Percentiles rank a stretch among this genome's conserved stretches.
Evolutionary conservation across 495 filamentous ascomycete genomes (phyloP).

Genomic region (Penicillium verhagenii): DNA sequence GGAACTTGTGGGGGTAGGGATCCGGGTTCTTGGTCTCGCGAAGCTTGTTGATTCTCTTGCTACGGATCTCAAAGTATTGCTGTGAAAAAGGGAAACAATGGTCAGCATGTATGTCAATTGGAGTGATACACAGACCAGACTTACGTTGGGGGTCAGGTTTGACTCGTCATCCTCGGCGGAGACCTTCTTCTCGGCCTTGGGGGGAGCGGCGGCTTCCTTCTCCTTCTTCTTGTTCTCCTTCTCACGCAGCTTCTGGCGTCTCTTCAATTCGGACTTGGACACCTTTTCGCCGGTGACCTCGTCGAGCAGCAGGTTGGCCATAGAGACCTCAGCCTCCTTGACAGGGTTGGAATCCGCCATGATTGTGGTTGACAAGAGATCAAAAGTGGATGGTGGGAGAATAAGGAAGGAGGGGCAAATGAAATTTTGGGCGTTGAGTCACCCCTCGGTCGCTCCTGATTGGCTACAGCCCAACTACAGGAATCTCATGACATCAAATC

Average conservation of each 20-base stretch:
- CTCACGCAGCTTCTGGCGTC: constrained; percentile 87
- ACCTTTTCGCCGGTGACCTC: constrained; percentile 81
- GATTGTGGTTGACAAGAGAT: constrained; percentile 20
- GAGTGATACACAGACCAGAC: constrained; percentile 20
- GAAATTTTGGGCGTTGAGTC: constrained; percentile 44
- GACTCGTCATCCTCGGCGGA: constrained; percentile 68
- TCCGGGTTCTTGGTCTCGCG: constrained; percentile 76
- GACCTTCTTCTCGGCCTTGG: constrained; percentile 65
- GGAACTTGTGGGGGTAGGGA: constrained; percentile 97
- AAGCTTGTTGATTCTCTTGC: constrained; percentile 79
- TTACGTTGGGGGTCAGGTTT: constrained; percentile 86
- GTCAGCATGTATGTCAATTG: constrained; percentile 13
- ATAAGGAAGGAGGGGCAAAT: constrained; percentile 24
- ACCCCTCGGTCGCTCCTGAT: constrained; percentile 29
- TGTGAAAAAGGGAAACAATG: constrained; percentile 26
- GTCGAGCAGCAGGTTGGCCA: constrained; percentile 76
- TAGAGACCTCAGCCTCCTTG: constrained; percentile 58
- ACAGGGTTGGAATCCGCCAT: constrained; percentile 49
- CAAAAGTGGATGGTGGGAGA: constrained; percentile 28
- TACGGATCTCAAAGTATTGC: constrained; percentile 99
- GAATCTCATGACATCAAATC: neutral
- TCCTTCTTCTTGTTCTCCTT: constrained; percentile 84
- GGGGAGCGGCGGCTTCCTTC: constrained; percentile 73
- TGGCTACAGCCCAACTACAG: constrained; percentile 22
- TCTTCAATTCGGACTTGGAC: constrained; percentile 92